phyloP scores from a whole-genome alignment of 768 basidiomycete species.

The Gymnopilus junonius region DNA sequence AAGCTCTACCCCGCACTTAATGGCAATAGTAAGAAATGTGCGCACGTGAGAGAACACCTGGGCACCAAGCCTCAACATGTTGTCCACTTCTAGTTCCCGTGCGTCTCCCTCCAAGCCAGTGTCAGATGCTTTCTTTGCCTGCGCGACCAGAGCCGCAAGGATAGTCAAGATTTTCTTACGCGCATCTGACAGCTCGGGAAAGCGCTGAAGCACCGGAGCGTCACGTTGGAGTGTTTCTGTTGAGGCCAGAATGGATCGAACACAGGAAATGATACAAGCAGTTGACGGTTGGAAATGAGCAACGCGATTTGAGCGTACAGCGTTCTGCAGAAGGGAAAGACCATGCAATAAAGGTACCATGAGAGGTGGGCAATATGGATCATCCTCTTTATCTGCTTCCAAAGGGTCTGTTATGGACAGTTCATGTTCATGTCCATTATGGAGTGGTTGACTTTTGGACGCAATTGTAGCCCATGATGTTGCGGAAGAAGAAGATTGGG shows the following conservation, averaged over 20 bases:
- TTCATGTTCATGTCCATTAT: conserved; percentile 42
- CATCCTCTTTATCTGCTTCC: conserved; percentile 47
- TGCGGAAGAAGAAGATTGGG: conserved; percentile 53
- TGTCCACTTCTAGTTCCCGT: conserved; percentile 62
- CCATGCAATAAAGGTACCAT: conserved; percentile 87
- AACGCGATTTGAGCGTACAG: conserved; percentile 76
- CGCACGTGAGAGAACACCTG: conserved; percentile 83
- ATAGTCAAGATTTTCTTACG: conserved; percentile 83
- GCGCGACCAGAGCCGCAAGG: conserved; percentile 81
- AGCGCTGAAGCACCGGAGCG: conserved; percentile 68
- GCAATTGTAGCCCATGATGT: conserved; percentile 57
- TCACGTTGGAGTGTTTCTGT: conserved; percentile 87
- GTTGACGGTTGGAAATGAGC: conserved; percentile 93
- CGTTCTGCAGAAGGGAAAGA: conserved; percentile 82
- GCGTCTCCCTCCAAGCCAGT: conserved; percentile 47
- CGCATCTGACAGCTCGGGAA: conserved; percentile 71
- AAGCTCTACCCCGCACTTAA: conserved; percentile 74
- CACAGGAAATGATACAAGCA: conserved; percentile 92
- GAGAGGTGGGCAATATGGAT: conserved; percentile 74
- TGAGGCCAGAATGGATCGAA: conserved; percentile 82
- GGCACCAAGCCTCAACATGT: conserved; percentile 81
- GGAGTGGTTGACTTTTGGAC: conserved; percentile 34
- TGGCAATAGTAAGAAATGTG: conserved; percentile 76
- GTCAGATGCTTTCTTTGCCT: conserved; percentile 71
- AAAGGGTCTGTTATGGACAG: conserved; percentile 49